Percentiles rank a stretch among this genome's conserved stretches.
phyloP scores from a whole-genome alignment of 1,284 basidiomycete genomes.

The Leccinum pachyderme region DNA sequence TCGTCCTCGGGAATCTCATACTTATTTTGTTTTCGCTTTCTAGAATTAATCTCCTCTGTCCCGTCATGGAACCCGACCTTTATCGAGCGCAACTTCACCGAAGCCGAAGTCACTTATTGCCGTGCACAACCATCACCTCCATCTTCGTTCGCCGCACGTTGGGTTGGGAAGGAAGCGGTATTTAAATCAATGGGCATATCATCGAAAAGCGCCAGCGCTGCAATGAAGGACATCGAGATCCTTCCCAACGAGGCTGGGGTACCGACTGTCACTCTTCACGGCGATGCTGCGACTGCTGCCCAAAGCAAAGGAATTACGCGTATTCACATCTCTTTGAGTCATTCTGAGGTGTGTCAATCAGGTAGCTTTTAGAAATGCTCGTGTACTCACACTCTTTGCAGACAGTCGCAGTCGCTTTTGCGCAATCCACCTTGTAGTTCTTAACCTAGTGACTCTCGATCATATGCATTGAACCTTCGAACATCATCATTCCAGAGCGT shows the following conservation, averaged over 20 bases:
- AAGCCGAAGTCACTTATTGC: conserved; percentile 87
- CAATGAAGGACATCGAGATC: conserved; percentile 97
- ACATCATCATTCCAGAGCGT: conserved; percentile 4
- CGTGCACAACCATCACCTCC: conserved; percentile 80
- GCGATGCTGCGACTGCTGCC: conserved; percentile 80
- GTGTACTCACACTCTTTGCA: conserved; percentile 29
- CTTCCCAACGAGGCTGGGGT: conserved; percentile 69
- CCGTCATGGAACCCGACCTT: conserved; percentile 91
- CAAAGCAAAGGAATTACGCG: conserved; percentile 70
- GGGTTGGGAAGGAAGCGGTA: conserved; percentile 97
- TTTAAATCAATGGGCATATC: conserved; percentile 96
- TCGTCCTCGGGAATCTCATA: conserved; percentile 12
- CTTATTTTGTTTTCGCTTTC: conserved; percentile 19
- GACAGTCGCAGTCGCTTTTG: conserved; percentile 81
- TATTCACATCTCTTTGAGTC: conserved; percentile 86
- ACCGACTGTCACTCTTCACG: conserved; percentile 76
- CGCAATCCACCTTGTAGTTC: conserved; percentile 53
- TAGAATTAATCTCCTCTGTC: conserved; percentile 90
- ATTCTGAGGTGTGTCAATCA: conserved; percentile 71
- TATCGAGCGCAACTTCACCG: conserved; percentile 90
- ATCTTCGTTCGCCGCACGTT: conserved; percentile 93
- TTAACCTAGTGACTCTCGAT: background rate
- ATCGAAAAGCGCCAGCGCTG: conserved; percentile 89
- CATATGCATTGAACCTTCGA: conserved; percentile 7
- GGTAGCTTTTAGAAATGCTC: conserved; percentile 3